These are phyloP conservation scores for Russula earlei DNA, from an alignment of 768 basidiomycete species.

Conservation along the genomic window DNA sequence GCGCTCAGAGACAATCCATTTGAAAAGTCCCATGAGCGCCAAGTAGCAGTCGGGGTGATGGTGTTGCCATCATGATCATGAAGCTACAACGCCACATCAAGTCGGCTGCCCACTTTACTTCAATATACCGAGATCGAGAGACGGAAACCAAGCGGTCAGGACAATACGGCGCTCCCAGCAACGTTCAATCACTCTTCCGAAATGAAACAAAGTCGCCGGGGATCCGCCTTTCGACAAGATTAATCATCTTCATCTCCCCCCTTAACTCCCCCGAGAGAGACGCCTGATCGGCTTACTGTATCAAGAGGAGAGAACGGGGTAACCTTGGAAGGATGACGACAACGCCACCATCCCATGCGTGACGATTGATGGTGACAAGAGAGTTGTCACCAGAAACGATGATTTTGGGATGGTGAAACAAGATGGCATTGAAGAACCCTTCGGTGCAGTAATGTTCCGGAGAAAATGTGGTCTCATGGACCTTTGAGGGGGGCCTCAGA, in stretches of 20 bases:
- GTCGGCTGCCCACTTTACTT: neutral
- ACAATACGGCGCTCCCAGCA: neutral
- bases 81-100: neutral
- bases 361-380: neutral
- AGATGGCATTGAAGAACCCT: constrained; percentile 1
- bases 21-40: neutral
- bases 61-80: neutral
- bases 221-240: neutral
- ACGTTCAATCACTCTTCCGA: neutral
- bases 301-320: neutral
- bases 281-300: neutral
- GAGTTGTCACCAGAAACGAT: neutral
- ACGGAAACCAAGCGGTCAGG: neutral
- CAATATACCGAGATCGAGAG: too few relatives aligned
- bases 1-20: too few relatives aligned
- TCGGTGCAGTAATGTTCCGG: neutral
- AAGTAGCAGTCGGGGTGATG: neutral
- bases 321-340: neutral
- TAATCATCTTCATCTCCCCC: neutral
- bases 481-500: neutral
- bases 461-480: neutral
- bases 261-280: neutral
- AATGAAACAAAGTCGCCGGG: neutral
- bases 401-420: neutral
- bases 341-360: neutral